These are phyloP conservation scores for Microcyclosporella mali DNA, from an alignment of 2,329 filamentous ascomycete genomes.

Conservation along the genomic window DNA sequence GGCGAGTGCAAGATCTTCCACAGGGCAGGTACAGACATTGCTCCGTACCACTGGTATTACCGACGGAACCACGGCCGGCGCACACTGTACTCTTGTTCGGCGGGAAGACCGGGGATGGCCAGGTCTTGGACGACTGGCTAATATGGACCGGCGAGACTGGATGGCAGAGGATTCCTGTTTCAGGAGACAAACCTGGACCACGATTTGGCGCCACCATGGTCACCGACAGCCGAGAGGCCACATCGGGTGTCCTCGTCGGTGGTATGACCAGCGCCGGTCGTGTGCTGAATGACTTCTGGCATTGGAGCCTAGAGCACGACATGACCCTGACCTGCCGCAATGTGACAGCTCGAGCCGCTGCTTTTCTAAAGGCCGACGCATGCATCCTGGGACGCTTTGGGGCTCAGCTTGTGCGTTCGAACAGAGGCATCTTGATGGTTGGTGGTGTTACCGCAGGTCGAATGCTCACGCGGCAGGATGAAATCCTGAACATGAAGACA, in stretches of 20 bases:
- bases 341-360: conserved; percentile 20
- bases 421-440: conserved; percentile 44
- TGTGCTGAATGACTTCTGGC: conserved; percentile 57
- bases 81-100: conserved; percentile 41
- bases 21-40: conserved; percentile 70
- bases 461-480: conserved; percentile 44
- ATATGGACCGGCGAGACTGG: conserved; percentile 45
- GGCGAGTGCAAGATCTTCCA: conserved; percentile 58
- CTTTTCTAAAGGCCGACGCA: conserved; percentile 23
- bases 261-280: conserved; percentile 62
- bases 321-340: conserved; percentile 35
- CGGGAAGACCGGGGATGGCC: conserved; percentile 40
- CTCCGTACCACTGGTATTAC: conserved; percentile 43
- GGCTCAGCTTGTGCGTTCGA: conserved; percentile 44
- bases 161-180: conserved; percentile 43
- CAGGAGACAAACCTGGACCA: conserved; percentile 36
- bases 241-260: conserved; percentile 60
- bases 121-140: conserved; percentile 38
- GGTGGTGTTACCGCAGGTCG: conserved; percentile 46
- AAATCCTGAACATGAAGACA: conserved; percentile 44
- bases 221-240: conserved; percentile 28
- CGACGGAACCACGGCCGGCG: conserved; percentile 26
- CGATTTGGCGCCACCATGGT: conserved; percentile 56
- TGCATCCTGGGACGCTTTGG: conserved; percentile 43
- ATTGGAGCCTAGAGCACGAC: conserved; percentile 48